phyloP scores from a whole-genome alignment of 441 rosid genomes.

The Eugenia klotzschiana region DNA sequence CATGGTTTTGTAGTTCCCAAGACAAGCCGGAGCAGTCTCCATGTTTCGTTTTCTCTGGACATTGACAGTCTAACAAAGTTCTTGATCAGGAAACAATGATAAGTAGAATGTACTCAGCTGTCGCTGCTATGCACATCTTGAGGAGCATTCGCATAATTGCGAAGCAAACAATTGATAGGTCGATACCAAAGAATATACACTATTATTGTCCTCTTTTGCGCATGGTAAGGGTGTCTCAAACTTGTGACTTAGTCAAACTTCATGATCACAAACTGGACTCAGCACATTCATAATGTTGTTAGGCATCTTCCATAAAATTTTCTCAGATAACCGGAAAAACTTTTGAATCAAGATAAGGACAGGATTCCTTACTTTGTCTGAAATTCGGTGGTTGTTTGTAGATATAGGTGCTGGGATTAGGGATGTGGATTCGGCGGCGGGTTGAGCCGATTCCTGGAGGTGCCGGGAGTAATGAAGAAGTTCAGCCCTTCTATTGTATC shows the following conservation, averaged over 20 bases:
- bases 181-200: not conserved
- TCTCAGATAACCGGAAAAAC: not conserved
- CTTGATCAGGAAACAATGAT: not conserved
- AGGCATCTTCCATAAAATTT: not conserved
- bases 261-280: not conserved
- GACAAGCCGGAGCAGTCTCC: not conserved
- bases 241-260: not conserved
- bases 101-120: not conserved
- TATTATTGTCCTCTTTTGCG: not conserved
- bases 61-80: not conserved
- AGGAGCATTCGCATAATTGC: not conserved
- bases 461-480: not conserved
- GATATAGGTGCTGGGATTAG: not conserved
- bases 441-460: not conserved
- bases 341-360: not conserved
- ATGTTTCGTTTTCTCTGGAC: not conserved
- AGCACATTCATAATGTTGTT: not conserved
- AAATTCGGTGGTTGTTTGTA: not conserved
- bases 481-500: conserved; percentile 1
- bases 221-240: not conserved
- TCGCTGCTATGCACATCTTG: not conserved
- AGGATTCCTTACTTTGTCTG: not conserved
- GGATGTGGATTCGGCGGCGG: not conserved
- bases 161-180: not conserved
- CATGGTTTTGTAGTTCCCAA: not conserved